A percentile compares a stretch with the other conserved stretches of the same genome.
Conservation (phyloP, 2,329 filamentous ascomycete genomes). For the Cytospora chrysosperma region DNA sequence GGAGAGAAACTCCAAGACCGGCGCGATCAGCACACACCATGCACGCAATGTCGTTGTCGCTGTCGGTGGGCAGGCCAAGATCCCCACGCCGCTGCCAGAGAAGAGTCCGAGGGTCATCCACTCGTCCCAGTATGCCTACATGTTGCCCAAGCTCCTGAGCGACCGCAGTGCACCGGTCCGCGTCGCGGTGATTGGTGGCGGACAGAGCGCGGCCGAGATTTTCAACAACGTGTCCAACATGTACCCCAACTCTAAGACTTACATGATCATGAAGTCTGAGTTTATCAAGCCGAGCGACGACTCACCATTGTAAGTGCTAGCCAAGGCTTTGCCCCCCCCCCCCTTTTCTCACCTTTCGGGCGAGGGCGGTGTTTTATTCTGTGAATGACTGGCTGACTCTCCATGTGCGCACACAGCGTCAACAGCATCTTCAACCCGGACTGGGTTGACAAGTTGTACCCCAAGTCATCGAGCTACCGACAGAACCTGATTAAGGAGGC, state of each 20-base stretch:
- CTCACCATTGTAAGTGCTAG: conserved; percentile 77
- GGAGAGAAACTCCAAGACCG: conserved; percentile 61
- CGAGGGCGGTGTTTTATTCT: neutral
- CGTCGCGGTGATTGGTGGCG: conserved; percentile 82
- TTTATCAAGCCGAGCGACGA: conserved; percentile 90
- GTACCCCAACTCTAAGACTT: conserved; percentile 79
- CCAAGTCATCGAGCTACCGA: conserved; percentile 63
- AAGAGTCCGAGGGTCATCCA: conserved; percentile 76
- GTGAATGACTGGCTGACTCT: neutral
- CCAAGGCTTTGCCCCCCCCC: neutral
- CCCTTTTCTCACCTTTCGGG: too few species aligned
- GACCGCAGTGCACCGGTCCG: conserved; percentile 60
- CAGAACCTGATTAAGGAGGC: conserved; percentile 63
- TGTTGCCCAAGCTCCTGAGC: conserved; percentile 58
- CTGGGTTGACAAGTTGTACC: conserved; percentile 74
- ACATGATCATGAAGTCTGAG: conserved; percentile 76
- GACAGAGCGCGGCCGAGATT: conserved; percentile 93
- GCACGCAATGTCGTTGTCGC: conserved; percentile 66
- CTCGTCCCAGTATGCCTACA: conserved; percentile 79
- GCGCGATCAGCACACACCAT: conserved; percentile 50
- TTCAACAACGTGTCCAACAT: conserved; percentile 82
- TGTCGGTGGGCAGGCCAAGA: conserved; percentile 61
- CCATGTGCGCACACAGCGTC: conserved; percentile 56
- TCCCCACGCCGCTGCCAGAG: conserved; percentile 68
- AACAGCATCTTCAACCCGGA: conserved; percentile 96